Conservation (phyloP, 106 monocot genomes). For the Dendrobium huoshanense region DNA sequence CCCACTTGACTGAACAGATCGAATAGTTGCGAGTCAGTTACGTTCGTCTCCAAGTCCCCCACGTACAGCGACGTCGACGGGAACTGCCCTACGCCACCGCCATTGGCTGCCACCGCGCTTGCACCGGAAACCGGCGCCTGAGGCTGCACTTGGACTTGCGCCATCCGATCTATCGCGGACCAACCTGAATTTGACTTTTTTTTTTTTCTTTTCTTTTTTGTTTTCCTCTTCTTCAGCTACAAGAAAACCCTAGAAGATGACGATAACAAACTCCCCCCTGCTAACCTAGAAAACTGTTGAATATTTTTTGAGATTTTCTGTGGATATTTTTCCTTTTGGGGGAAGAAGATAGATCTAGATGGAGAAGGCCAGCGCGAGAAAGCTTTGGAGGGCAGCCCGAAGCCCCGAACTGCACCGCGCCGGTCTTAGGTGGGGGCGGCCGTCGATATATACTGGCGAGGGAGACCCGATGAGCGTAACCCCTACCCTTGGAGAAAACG, state of each 20-base stretch:
- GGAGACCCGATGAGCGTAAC: neutral
- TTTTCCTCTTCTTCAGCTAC: neutral
- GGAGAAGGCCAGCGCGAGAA: neutral
- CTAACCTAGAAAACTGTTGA: neutral
- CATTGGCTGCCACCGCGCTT: neutral
- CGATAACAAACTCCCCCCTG: neutral
- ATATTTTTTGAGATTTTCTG: constrained; percentile 8
- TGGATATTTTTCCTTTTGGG: constrained; percentile 1
- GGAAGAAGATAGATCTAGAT: neutral
- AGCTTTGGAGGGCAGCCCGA: constrained; percentile 16
- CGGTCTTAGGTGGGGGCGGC: neutral
- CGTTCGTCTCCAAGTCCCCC: constrained; percentile 46
- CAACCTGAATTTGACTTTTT: neutral
- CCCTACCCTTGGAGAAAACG: neutral
- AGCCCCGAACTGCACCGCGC: constrained; percentile 23
- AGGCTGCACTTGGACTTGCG: constrained; percentile 10
- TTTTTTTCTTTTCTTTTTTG: constrained; percentile 4
- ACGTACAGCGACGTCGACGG: constrained; percentile 48
- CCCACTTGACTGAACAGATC: constrained; percentile 29
- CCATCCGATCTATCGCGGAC: constrained; percentile 3
- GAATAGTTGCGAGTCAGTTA: constrained; percentile 31
- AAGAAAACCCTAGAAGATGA: constrained; percentile 4
- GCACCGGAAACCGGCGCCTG: constrained; percentile 12
- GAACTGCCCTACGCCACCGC: constrained; percentile 3
- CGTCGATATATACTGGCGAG: neutral